Conservation (phyloP, 768 basidiomycete genomes). For the Auricularia sp. region DNA sequence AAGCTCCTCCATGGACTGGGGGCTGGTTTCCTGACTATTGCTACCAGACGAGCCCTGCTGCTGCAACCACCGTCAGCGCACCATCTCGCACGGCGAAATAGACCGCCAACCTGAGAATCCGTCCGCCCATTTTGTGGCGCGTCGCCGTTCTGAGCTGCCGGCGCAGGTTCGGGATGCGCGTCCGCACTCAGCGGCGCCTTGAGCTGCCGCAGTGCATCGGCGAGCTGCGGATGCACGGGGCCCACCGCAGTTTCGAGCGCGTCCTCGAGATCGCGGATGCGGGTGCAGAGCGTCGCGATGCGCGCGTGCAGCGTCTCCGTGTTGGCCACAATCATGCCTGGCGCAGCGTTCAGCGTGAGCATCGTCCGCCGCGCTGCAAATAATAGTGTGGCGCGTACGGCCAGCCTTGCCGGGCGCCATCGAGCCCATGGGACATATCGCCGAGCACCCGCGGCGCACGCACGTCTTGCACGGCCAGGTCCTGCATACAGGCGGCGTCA, state of each 20-base stretch:
- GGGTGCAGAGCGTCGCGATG: not conserved
- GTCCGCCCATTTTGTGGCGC: not conserved
- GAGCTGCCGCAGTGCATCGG: not conserved
- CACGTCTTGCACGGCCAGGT: not conserved
- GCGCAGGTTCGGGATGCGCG: not conserved
- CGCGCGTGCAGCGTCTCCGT: not conserved
- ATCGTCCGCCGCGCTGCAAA: not conserved
- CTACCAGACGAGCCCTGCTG: too few relatives aligned
- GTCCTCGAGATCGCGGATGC: not conserved
- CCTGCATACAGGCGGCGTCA: not conserved
- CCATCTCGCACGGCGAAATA: too few relatives aligned
- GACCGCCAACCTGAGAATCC: not conserved
- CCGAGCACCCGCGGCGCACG: not conserved
- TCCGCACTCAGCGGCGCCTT: not conserved
- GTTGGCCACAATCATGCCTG: not conserved
- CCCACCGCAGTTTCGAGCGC: not conserved
- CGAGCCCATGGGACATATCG: not conserved
- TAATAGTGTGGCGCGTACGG: not conserved
- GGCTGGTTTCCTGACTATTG: too few relatives aligned
- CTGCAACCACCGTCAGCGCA: too few relatives aligned
- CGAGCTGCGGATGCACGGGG: not conserved
- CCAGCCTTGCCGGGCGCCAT: not conserved
- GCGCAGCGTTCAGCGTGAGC: not conserved
- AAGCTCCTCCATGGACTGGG: not conserved
- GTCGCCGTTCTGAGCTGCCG: not conserved